Base-by-base conservation (phyloP, 1,284 basidiomycete species). In the Omphalotus olearius region DNA sequence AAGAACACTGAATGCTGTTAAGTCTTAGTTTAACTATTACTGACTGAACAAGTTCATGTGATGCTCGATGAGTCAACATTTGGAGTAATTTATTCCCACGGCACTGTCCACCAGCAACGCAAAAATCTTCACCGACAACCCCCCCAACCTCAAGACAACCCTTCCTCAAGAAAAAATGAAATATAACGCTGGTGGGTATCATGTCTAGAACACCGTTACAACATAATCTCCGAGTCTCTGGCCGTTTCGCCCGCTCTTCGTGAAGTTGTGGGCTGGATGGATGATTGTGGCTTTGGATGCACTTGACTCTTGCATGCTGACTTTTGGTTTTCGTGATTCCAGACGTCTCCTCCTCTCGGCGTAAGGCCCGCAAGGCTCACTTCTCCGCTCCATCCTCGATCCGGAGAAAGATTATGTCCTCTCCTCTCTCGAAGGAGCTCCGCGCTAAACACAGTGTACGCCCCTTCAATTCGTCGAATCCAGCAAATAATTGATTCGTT, bases 371-470 rank as follows among this genome's bases (percentile, higher is more conserved):
- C 78, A 96, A 96, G 84, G 91, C 90, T 63, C 95, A 98, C 83
- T 97, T 97, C 74, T 78, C 78, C 56, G 94, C 94, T 50, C 89
- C 95, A 56, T 97, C 94, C 50, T 92, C 89, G 52, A 77, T 93
- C 65, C 92, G 95, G 71, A 87, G 96, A 73, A 96, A 93, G 80
- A 94, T 98, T 66, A 97, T 99, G 94, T 94, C 92, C 63, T 93
- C 95, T 57, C 80, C 93, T 53, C 84, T 99, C 59, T 90, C 91
- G 62, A 98, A 98, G 82, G 96, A 98, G 68, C 88, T 99, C 65
- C 88, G 94, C 61, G 75, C 71, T 68, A 91, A 98, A 79, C 81
- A 99, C 83, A 89, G 87, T 72, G 94, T 97, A 70, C 65, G 91
- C 80, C 30, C 39, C 25, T 14, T 45, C 42, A 37, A 40, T 5